These are phyloP conservation scores for Candida odintsovae DNA, from an alignment of 805 yeast species.

Conservation along the genomic window DNA sequence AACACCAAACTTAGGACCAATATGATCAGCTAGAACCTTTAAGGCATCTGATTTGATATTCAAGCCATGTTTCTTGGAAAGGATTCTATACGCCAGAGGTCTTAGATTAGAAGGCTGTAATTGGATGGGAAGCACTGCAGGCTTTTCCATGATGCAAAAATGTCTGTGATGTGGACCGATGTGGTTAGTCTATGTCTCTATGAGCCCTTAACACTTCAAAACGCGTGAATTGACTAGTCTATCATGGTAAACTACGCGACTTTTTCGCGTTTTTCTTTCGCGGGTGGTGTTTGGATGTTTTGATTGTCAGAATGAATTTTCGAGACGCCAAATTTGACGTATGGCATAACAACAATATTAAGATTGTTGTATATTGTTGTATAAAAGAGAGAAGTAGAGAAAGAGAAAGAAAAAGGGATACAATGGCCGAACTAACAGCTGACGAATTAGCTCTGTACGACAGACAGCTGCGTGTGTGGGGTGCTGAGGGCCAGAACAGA, in stretches of 20 bases:
- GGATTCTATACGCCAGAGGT: conserved; percentile 84
- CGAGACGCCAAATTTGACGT: no score
- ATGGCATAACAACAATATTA: no score
- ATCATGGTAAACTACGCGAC: no score
- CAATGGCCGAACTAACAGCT: conserved; percentile 24
- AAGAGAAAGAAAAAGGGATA: no score
- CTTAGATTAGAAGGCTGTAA: conserved; percentile 79
- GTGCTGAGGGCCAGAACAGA: conserved; percentile 79
- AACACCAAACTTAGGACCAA: conserved; percentile 74
- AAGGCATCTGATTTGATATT: conserved; percentile 86
- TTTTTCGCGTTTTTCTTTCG: neutral
- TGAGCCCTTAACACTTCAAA: no score
- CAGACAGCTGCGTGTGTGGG: conserved; percentile 94
- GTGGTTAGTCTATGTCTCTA: no score
- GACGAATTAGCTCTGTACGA: conserved; percentile 92
- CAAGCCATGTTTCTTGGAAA: conserved; percentile 89
- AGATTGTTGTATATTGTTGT: no score
- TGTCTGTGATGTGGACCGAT: neutral
- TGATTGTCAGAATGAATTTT: no score
- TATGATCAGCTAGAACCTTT: conserved; percentile 59
- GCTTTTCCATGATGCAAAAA: conserved; percentile 15
- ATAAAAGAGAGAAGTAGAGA: no score
- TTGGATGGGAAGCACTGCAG: conserved; percentile 61
- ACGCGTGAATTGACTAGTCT: no score
- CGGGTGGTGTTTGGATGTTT: neutral